These are phyloP conservation scores for Gossypium raimondii DNA, from an alignment of 345 rosid species.

Conservation along the genomic window DNA sequence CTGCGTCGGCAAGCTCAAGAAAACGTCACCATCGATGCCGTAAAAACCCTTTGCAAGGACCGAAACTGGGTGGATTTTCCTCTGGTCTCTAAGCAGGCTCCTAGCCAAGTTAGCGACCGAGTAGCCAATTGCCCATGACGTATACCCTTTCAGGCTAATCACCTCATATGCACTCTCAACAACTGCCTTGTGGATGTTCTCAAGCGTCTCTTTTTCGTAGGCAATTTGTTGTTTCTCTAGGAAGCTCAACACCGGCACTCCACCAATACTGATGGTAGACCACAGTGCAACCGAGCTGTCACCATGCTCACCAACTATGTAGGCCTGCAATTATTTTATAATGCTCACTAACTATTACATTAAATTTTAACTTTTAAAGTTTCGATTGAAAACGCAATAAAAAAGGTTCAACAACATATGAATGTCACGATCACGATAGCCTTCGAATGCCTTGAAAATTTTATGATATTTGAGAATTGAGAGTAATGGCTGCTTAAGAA, in stretches of 20 bases:
- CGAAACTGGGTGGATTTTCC: conserved; percentile 82
- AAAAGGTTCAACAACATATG: too few species aligned
- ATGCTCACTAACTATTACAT: too few species aligned
- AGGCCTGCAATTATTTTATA: conserved; percentile 43
- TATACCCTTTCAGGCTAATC: conserved; percentile 80
- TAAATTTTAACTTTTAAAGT: too few species aligned
- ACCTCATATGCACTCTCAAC: conserved; percentile 76
- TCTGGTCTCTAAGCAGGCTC: conserved; percentile 73
- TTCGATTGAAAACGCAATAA: too few species aligned
- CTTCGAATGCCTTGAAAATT: not conserved
- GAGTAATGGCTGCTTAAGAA: not conserved
- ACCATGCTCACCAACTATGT: conserved; percentile 87
- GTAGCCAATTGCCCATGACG: conserved; percentile 98
- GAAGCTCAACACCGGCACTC: conserved; percentile 81
- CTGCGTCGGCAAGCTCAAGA: conserved; percentile 82
- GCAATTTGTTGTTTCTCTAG: conserved; percentile 62
- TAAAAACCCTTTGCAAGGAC: conserved; percentile 84
- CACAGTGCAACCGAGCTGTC: conserved; percentile 95
- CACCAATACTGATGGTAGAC: conserved; percentile 93
- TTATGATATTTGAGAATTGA: not conserved
- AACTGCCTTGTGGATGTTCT: conserved; percentile 67
- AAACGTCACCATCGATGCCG: conserved; percentile 67
- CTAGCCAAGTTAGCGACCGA: conserved; percentile 80
- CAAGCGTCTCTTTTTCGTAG: conserved; percentile 72
- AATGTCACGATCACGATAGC: too few species aligned